Evolutionary conservation across 164 flowering plant genomes (phyloP).

Genomic region (Chloranthus sessilifolius): DNA sequence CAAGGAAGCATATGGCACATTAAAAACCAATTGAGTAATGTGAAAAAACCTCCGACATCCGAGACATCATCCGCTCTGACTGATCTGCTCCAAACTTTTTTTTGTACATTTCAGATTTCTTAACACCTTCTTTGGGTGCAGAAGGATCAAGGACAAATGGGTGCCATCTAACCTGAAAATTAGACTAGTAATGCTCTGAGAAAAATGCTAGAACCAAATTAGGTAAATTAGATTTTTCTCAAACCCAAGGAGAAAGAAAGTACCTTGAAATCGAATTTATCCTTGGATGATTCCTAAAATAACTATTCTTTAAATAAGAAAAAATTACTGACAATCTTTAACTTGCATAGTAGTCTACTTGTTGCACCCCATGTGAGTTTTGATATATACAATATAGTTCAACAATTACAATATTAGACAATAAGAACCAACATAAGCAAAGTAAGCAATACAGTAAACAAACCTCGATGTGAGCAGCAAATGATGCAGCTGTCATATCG

Average conservation of each 20-base stretch:
- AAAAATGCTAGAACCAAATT: not conserved
- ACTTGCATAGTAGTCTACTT: too few species aligned
- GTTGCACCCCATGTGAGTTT: too few species aligned
- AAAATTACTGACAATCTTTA: too few species aligned
- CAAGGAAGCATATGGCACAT: not conserved
- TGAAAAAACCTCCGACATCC: slow-evolving; percentile 69
- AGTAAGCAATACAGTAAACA: too few species aligned
- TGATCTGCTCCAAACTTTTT: slow-evolving; percentile 60
- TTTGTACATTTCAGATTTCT: slow-evolving; percentile 48
- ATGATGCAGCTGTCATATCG: too few species aligned
- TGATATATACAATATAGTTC: too few species aligned
- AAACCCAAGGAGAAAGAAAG: slow-evolving; percentile 1
- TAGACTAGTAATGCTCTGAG: not conserved
- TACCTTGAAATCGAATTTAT: slow-evolving; percentile 85
- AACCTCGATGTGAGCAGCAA: too few species aligned
- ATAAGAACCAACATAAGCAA: too few species aligned
- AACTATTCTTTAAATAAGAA: too few species aligned
- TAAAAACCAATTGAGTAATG: not conserved
- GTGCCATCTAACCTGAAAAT: slow-evolving; percentile 73
- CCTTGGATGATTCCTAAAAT: slow-evolving; percentile 46
- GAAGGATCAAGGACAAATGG: slow-evolving; percentile 75
- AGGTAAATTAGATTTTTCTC: not conserved
- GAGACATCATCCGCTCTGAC: slow-evolving; percentile 34
- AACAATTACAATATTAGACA: too few species aligned
- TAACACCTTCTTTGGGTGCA: slow-evolving; percentile 80